Percentiles rank a stretch among this genome's conserved stretches.
Evolutionary conservation across 106 monocot genomes (phyloP).

Genomic region (Acanthochlamys bracteata): DNA sequence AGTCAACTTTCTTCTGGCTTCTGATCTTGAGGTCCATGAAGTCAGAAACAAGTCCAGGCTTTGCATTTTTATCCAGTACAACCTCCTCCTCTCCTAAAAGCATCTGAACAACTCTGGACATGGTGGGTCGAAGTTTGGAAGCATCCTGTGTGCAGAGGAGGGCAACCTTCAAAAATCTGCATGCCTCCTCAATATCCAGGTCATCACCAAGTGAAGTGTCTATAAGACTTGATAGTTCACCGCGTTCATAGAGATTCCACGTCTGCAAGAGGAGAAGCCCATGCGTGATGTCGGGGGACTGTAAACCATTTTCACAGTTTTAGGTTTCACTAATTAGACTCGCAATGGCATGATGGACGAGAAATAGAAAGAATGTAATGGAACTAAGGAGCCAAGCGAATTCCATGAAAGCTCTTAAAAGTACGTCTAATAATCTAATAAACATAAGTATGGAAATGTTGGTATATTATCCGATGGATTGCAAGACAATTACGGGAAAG

Average conservation of each 20-base stretch:
- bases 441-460: too few relatives aligned
- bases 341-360: too few relatives aligned
- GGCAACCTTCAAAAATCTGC: conserved; percentile 46
- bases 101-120: conserved; percentile 51
- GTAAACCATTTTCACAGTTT: background rate
- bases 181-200: conserved; percentile 41
- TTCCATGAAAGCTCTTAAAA: too few relatives aligned
- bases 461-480: too few relatives aligned
- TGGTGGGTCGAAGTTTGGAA: conserved; percentile 39
- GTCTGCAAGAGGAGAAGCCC: conserved; percentile 34
- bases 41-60: conserved; percentile 53
- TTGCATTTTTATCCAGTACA: conserved; percentile 22
- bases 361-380: too few relatives aligned
- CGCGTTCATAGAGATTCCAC: conserved; percentile 38
- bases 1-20: conserved; percentile 12
- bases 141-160: conserved; percentile 64
- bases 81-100: conserved; percentile 28
- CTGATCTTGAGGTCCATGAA: conserved; percentile 54
- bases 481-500: too few relatives aligned
- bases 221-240: conserved; percentile 27
- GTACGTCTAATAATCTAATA: too few relatives aligned
- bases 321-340: background rate
- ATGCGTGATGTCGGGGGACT: conserved; percentile 19
- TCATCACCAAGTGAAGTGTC: conserved; percentile 41
- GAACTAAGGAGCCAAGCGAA: too few relatives aligned